Evolutionary conservation across 768 basidiomycete species (phyloP).

Genomic region (Leccinum longicurvipes): DNA sequence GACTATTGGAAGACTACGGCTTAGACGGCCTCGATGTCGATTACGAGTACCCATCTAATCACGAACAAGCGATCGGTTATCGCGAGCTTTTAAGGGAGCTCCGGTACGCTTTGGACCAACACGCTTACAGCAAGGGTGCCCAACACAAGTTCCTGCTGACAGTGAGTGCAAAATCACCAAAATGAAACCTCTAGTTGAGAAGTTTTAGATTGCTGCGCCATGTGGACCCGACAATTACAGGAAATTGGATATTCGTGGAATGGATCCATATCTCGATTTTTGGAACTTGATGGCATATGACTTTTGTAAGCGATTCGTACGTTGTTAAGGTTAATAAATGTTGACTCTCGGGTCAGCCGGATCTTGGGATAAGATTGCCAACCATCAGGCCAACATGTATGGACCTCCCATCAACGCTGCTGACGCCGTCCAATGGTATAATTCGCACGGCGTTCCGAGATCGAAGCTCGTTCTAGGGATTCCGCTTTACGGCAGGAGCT

Average conservation of each 20-base stretch:
- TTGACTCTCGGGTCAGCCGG: constrained; percentile 48
- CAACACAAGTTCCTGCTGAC: constrained; percentile 70
- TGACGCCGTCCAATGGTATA: constrained; percentile 69
- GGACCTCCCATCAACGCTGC: constrained; percentile 63
- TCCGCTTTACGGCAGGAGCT: constrained; percentile 91
- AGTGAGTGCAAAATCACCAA: constrained; percentile 40
- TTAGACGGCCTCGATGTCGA: constrained; percentile 91
- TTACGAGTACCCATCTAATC: constrained; percentile 87
- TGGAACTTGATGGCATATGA: constrained; percentile 99
- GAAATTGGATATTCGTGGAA: constrained; percentile 73
- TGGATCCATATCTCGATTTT: constrained; percentile 87
- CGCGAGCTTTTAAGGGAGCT: constrained; percentile 77
- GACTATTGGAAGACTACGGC: constrained; percentile 86
- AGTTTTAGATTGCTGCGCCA: constrained; percentile 78
- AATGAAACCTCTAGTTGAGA: neutral
- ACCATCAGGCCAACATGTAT: constrained; percentile 86
- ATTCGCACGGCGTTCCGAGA: constrained; percentile 62
- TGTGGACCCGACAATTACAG: constrained; percentile 86
- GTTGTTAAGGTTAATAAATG: constrained; percentile 2
- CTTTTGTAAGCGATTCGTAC: constrained; percentile 49
- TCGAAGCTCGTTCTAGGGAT: constrained; percentile 87
- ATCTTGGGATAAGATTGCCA: constrained; percentile 67
- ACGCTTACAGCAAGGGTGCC: constrained; percentile 61
- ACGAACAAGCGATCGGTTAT: constrained; percentile 78
- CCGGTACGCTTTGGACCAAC: constrained; percentile 68